Evolutionary conservation across 1,284 basidiomycete genomes (phyloP).

Genomic region (Irpex lacteus): DNA sequence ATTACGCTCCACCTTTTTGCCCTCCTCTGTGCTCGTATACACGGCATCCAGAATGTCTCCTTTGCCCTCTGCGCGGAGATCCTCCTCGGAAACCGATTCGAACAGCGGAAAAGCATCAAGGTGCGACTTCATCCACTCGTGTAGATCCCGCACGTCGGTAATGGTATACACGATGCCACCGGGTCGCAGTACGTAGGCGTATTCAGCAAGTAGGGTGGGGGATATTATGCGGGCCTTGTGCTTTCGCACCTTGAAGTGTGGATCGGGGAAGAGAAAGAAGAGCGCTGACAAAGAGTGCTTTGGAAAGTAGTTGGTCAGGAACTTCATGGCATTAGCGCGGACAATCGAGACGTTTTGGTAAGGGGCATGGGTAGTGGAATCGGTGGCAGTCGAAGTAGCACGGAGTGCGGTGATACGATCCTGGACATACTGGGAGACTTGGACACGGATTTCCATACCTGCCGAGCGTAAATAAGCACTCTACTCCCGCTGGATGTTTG

Average conservation of each 20-base stretch:
- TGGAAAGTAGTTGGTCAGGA: constrained; percentile 94
- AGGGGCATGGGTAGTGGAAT: constrained; percentile 37
- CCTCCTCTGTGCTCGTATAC: constrained; percentile 89
- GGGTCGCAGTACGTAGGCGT: constrained; percentile 89
- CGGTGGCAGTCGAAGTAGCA: constrained; percentile 41
- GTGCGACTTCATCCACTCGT: constrained; percentile 95
- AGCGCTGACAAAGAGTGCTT: constrained; percentile 90
- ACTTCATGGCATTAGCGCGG: constrained; percentile 98
- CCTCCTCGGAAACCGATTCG: constrained; percentile 72
- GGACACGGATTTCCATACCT: constrained; percentile 97
- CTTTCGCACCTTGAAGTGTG: constrained; percentile 97
- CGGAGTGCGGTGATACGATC: constrained; percentile 92
- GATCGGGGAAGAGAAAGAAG: constrained; percentile 99
- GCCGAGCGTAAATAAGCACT: not conserved
- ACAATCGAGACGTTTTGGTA: constrained; percentile 95
- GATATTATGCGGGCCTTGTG: constrained; percentile 99
- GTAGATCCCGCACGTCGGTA: constrained; percentile 93
- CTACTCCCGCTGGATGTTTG: not conserved
- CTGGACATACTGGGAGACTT: constrained; percentile 95
- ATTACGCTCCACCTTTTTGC: constrained; percentile 95
- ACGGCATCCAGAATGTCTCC: constrained; percentile 80
- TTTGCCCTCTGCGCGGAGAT: constrained; percentile 69
- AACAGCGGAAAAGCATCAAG: constrained; percentile 87
- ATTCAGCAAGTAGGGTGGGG: constrained; percentile 89
- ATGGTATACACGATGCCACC: constrained; percentile 97